Percentiles rank a stretch among this genome's conserved stretches.
phyloP scores from a whole-genome alignment of 2,329 filamentous ascomycete species.

The Claviceps sp. region DNA sequence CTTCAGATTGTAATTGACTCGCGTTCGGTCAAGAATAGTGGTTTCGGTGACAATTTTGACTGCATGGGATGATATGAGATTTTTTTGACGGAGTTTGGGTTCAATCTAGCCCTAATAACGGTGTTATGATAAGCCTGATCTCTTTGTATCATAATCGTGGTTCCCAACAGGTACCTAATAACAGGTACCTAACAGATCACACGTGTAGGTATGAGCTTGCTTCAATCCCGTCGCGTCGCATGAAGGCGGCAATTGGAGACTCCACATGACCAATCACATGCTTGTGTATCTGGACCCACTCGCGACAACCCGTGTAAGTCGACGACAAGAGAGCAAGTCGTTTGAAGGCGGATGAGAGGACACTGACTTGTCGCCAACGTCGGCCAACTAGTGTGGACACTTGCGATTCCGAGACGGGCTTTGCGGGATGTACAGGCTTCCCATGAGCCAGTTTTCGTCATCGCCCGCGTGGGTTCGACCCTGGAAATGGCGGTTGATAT shows the following conservation, averaged over 20 bases:
- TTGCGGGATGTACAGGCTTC: not conserved
- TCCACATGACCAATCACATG: constrained; percentile 4
- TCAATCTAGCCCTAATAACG: too few relatives aligned
- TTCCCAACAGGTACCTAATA: too few relatives aligned
- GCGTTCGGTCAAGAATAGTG: too few relatives aligned
- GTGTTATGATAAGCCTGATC: too few relatives aligned
- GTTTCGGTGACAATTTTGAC: too few relatives aligned
- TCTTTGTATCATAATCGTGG: too few relatives aligned
- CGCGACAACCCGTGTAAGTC: constrained; percentile 7
- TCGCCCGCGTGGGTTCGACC: not conserved
- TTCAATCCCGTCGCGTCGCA: too few relatives aligned
- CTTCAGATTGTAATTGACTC: too few relatives aligned
- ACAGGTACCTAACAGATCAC: too few relatives aligned
- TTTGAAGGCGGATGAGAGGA: not conserved
- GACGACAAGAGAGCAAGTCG: constrained; percentile 2
- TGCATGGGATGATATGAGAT: too few relatives aligned
- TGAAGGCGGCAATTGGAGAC: not conserved
- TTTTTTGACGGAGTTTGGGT: too few relatives aligned
- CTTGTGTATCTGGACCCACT: not conserved
- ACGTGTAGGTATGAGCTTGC: too few relatives aligned
- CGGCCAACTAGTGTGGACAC: not conserved
- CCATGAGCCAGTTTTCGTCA: not conserved
- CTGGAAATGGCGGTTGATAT: constrained; percentile 1
- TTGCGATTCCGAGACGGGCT: not conserved
- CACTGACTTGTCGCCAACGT: constrained; percentile 1